phyloP scores from a whole-genome alignment of 768 basidiomycete species.

The Trametes cubensis region DNA sequence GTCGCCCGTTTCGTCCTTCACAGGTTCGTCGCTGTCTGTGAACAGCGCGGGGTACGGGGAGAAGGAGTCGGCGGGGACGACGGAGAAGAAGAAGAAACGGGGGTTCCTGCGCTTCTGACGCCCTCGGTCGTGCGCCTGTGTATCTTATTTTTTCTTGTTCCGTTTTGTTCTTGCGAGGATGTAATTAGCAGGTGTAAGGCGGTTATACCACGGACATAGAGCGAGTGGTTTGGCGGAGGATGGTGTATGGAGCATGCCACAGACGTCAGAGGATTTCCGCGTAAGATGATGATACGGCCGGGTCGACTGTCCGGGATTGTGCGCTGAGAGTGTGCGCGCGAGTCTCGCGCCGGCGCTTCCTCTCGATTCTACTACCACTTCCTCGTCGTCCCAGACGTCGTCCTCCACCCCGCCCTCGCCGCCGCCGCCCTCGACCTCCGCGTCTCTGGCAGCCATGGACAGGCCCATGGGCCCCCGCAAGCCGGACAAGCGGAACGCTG shows the following conservation, averaged over 20 bases:
- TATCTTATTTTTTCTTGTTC: slow-evolving; percentile 23
- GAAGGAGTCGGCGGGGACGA: slow-evolving; percentile 33
- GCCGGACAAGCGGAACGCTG: slow-evolving; percentile 74
- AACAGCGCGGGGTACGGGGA: slow-evolving; percentile 25
- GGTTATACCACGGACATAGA: slow-evolving; percentile 18
- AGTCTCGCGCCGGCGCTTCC: slow-evolving; percentile 20
- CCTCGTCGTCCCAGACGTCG: slow-evolving; percentile 17
- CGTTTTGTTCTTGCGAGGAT: background rate
- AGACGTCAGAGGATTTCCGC: slow-evolving; percentile 12
- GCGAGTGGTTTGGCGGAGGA: background rate
- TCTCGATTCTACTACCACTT: slow-evolving; percentile 17
- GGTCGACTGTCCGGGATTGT: background rate
- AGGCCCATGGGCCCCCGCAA: slow-evolving; percentile 60
- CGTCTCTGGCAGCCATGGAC: slow-evolving; percentile 42
- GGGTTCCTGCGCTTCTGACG: slow-evolving; percentile 65
- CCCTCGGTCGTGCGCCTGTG: background rate
- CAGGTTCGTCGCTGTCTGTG: slow-evolving; percentile 48
- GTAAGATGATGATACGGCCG: background rate
- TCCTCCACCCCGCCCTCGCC: background rate
- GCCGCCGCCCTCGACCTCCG: background rate
- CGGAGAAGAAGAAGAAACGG: slow-evolving; percentile 80
- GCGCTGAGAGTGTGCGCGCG: background rate
- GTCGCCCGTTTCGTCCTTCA: slow-evolving; percentile 51
- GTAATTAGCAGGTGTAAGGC: background rate
- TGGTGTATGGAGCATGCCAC: slow-evolving; percentile 14